phyloP scores from a whole-genome alignment of 2,329 filamentous ascomycete genomes.

The Ilyonectria mors-panacis region DNA sequence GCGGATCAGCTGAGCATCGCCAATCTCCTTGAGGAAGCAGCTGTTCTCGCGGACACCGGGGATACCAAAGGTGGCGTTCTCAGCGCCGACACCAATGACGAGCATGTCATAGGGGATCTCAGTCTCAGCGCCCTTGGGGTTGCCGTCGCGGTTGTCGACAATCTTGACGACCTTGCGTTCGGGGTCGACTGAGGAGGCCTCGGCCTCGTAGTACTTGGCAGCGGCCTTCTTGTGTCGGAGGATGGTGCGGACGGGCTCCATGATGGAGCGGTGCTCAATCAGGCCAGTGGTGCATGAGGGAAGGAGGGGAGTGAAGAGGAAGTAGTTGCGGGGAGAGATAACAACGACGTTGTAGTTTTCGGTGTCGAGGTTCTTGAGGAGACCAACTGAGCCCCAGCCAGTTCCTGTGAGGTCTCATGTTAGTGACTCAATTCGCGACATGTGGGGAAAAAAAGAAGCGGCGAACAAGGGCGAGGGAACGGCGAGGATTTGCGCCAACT shows the following conservation, averaged over 20 bases:
- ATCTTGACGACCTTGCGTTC: conserved; percentile 91
- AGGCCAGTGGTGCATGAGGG: conserved; percentile 97
- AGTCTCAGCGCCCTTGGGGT: conserved; percentile 79
- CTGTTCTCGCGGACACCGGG: conserved; percentile 95
- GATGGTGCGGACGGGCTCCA: conserved; percentile 98
- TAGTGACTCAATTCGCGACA: conserved; percentile 39
- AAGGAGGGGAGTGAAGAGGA: conserved; percentile 97
- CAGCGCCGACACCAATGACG: conserved; percentile 95
- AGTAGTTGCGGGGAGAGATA: conserved; percentile 98
- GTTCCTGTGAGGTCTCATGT: conserved; percentile 74
- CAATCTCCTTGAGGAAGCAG: conserved; percentile 99
- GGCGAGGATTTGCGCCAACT: conserved; percentile 41
- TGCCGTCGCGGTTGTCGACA: conserved; percentile 92
- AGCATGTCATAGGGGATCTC: conserved; percentile 99
- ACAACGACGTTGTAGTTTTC: conserved; percentile 99
- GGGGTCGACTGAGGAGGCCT: conserved; percentile 95
- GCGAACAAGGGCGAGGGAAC: background rate
- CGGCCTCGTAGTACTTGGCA: conserved; percentile 98
- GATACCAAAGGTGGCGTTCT: conserved; percentile 99
- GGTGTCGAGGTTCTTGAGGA: conserved; percentile 98
- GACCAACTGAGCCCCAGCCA: conserved; percentile 94
- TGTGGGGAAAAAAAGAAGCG: background rate
- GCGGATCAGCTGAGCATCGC: conserved; percentile 94
- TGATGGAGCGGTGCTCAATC: conserved; percentile 99
- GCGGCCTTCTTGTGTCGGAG: conserved; percentile 93